Conservation (phyloP, 164 flowering plant species). For the Magnolia kwangsiensis region DNA sequence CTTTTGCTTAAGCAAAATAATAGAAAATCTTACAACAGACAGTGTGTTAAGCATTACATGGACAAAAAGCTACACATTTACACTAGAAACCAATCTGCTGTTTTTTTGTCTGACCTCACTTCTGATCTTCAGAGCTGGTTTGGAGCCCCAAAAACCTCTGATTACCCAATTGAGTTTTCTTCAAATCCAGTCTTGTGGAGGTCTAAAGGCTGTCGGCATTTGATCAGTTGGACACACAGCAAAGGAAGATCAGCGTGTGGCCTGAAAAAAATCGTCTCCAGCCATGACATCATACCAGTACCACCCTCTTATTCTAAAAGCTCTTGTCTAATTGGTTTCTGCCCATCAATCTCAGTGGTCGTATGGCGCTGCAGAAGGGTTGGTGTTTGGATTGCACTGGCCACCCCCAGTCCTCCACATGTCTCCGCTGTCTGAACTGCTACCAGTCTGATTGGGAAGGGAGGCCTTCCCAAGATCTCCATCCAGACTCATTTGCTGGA, state of each 20-base stretch:
- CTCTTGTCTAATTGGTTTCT: background rate
- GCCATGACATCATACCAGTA: background rate
- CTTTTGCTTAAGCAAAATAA: background rate
- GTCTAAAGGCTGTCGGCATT: no score
- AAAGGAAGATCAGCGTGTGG: background rate
- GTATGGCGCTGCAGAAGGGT: slow-evolving; percentile 29
- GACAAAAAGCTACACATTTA: no score
- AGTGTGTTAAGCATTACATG: background rate
- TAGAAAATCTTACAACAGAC: slow-evolving; percentile 2
- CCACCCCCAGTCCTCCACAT: slow-evolving; percentile 25
- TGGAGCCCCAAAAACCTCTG: no score
- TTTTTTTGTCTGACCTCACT: background rate
- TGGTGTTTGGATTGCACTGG: slow-evolving; percentile 34
- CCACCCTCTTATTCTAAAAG: background rate
- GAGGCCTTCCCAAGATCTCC: slow-evolving; percentile 69
- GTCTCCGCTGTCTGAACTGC: slow-evolving; percentile 84
- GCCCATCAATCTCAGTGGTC: slow-evolving; percentile 16
- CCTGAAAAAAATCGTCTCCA: background rate
- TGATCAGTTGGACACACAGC: background rate
- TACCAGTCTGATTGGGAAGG: slow-evolving; percentile 84
- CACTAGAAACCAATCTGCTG: no score
- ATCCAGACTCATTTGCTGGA: slow-evolving; percentile 93
- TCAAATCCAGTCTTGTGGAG: no score
- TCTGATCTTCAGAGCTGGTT: no score
- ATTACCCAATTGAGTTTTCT: no score